Conservation (phyloP, 768 basidiomycete species). For the Boletus subcaerulescens region DNA sequence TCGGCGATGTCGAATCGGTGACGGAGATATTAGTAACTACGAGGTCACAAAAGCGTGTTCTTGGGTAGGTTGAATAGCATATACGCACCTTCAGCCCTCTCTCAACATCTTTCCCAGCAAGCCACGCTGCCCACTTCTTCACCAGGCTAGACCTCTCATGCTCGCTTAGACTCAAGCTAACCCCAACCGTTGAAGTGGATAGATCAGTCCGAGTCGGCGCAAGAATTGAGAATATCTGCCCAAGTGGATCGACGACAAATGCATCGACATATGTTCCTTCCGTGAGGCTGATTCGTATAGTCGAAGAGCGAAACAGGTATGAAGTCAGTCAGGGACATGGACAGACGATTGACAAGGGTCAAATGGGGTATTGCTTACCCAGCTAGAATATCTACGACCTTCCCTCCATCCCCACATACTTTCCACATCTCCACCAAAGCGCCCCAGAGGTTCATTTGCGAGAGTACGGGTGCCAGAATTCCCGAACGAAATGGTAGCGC, state of each 20-base stretch:
- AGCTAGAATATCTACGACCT: slow-evolving; percentile 21
- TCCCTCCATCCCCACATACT: slow-evolving; percentile 15
- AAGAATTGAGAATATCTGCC: slow-evolving; percentile 28
- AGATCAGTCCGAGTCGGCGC: slow-evolving; percentile 7
- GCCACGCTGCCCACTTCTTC: slow-evolving; percentile 79
- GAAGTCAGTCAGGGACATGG: background rate
- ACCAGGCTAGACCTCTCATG: slow-evolving; percentile 53
- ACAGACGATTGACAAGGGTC: background rate
- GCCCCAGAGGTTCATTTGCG: slow-evolving; percentile 20
- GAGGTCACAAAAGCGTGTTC: background rate
- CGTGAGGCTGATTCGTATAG: slow-evolving; percentile 14
- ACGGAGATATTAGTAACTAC: slow-evolving; percentile 24
- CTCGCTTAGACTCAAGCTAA: slow-evolving; percentile 14
- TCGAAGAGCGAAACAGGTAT: background rate
- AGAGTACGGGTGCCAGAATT: slow-evolving; percentile 20
- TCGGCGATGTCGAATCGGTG: slow-evolving; percentile 18
- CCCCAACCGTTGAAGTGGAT: background rate
- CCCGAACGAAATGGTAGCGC: slow-evolving; percentile 16
- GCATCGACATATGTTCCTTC: slow-evolving; percentile 27
- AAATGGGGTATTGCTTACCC: slow-evolving; percentile 18
- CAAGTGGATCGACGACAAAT: slow-evolving; percentile 25
- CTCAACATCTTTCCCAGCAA: slow-evolving; percentile 64
- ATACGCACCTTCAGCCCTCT: slow-evolving; percentile 63
- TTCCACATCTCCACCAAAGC: slow-evolving; percentile 30
- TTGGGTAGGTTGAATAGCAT: background rate